Evolutionary conservation across 2,329 filamentous ascomycete species (phyloP).

Genomic region (Xylaria sp.): DNA sequence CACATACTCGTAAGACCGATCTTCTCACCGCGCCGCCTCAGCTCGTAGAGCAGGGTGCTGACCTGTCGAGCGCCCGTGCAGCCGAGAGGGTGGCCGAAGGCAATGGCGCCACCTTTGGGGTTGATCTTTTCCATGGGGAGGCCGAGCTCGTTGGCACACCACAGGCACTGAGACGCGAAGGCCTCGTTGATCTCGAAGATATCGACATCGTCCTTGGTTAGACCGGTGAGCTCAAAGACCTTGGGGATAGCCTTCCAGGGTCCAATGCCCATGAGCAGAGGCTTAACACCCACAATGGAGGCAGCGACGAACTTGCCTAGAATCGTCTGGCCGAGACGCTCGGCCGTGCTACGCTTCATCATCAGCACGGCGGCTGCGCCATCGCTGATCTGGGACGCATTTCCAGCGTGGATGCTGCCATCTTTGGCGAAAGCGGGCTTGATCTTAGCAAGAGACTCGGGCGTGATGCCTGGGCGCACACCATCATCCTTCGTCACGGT

Average conservation of each 20-base stretch:
- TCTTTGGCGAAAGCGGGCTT: constrained; percentile 89
- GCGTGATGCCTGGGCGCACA: constrained; percentile 84
- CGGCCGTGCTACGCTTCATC: constrained; percentile 93
- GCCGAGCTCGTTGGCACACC: constrained; percentile 89
- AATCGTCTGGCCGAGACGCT: constrained; percentile 87
- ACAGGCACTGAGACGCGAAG: constrained; percentile 94
- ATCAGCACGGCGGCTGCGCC: constrained; percentile 94
- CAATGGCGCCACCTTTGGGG: constrained; percentile 96
- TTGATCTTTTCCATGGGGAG: constrained; percentile 90
- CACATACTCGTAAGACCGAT: constrained; percentile 97
- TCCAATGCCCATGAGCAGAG: constrained; percentile 94
- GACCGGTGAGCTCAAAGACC: constrained; percentile 86
- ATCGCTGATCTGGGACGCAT: constrained; percentile 95
- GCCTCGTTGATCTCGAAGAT: constrained; percentile 99
- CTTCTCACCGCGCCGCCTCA: constrained; percentile 84
- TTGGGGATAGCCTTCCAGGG: constrained; percentile 97
- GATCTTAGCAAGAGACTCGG: constrained; percentile 91
- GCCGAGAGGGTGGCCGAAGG: constrained; percentile 93
- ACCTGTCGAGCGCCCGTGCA: constrained; percentile 96
- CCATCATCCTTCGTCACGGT: constrained; percentile 90
- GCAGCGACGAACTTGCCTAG: constrained; percentile 92
- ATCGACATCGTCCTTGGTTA: constrained; percentile 90
- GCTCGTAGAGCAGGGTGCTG: constrained; percentile 89
- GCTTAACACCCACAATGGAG: constrained; percentile 87
- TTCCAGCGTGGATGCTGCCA: constrained; percentile 94